These are phyloP conservation scores for Hypsizygus marmoreus DNA, from an alignment of 768 basidiomycete genomes.

Conservation along the genomic window DNA sequence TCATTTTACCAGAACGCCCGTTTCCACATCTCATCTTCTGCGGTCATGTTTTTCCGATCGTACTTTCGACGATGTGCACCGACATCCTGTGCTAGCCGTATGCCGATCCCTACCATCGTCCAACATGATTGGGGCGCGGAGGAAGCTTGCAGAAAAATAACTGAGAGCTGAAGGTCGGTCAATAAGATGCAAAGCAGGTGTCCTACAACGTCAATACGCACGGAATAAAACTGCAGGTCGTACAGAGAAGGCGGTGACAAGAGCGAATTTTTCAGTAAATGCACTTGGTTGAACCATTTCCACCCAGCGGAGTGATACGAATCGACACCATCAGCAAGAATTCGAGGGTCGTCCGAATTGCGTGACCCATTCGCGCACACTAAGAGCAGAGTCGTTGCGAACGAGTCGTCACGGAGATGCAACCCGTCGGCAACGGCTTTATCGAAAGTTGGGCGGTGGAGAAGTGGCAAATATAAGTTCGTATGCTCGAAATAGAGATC, in stretches of 20 bases:
- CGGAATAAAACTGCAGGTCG: conserved; percentile 70
- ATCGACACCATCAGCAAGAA: conserved; percentile 39
- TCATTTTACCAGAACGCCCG: conserved; percentile 62
- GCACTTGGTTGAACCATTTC: conserved; percentile 69
- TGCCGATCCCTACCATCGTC: conserved; percentile 67
- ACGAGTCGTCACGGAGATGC: conserved; percentile 49
- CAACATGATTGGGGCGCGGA: conserved; percentile 65
- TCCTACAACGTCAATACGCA: conserved; percentile 28
- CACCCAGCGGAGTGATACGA: conserved; percentile 54
- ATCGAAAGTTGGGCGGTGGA: conserved; percentile 73
- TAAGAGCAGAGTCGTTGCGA: conserved; percentile 61
- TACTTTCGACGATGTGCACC: conserved; percentile 60
- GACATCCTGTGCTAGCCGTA: conserved; percentile 75
- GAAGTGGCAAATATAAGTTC: conserved; percentile 62
- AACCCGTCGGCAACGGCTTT: conserved; percentile 45
- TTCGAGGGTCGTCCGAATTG: conserved; percentile 55
- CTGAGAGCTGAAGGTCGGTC: conserved; percentile 40
- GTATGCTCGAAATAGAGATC: conserved; percentile 61
- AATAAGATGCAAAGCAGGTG: conserved; percentile 9
- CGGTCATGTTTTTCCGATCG: conserved; percentile 31
- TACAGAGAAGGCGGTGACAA: conserved; percentile 63
- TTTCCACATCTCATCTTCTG: conserved; percentile 75
- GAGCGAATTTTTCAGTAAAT: conserved; percentile 60
- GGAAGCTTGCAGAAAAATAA: conserved; percentile 53
- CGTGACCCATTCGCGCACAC: conserved; percentile 71